Percentiles rank a stretch among this genome's conserved stretches.
Evolutionary conservation across 1,284 basidiomycete species (phyloP).

Genomic region (Pyrrhoderma lamaoense): DNA sequence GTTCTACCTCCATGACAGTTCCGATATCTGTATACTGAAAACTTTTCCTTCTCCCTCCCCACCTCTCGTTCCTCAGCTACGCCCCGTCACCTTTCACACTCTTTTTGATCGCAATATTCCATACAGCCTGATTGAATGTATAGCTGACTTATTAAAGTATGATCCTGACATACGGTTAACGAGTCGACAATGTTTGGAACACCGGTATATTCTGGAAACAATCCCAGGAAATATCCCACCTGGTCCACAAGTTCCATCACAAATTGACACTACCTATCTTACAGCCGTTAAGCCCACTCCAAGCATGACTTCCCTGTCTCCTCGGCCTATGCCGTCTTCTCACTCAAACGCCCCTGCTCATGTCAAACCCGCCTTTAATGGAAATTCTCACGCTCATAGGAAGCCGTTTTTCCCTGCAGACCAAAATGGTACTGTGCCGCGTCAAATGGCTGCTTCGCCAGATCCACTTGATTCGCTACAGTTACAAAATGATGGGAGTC

Average conservation of each 20-base stretch:
- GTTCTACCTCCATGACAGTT: constrained; percentile 12
- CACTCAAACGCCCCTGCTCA: constrained; percentile 45
- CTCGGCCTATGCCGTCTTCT: constrained; percentile 51
- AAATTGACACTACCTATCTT: constrained; percentile 28
- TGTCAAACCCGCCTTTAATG: constrained; percentile 32
- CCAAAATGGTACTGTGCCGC: constrained; percentile 12
- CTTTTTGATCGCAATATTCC: constrained; percentile 81
- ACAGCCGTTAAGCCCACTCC: constrained; percentile 24
- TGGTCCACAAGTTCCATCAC: constrained; percentile 39
- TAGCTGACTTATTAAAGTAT: constrained; percentile 87
- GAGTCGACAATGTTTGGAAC: constrained; percentile 79
- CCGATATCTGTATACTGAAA: constrained; percentile 9
- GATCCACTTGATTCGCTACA: constrained; percentile 12
- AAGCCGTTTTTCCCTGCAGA: constrained; percentile 41
- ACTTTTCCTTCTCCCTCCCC: constrained; percentile 13
- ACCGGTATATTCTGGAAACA: constrained; percentile 78
- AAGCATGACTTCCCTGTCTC: constrained; percentile 40
- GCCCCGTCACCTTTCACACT: constrained; percentile 68
- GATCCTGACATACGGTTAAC: constrained; percentile 85
- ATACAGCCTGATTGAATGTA: constrained; percentile 81
- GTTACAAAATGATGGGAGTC: constrained; percentile 26
- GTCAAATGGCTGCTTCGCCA: constrained; percentile 5
- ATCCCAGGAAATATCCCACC: constrained; percentile 64
- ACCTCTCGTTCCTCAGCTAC: constrained; percentile 40
- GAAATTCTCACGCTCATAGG: constrained; percentile 47